Evolutionary conservation across 495 filamentous ascomycete species (phyloP), one percentile per base, ranked within the genome.

Genomic region (Rhypophila decipiens): DNA sequence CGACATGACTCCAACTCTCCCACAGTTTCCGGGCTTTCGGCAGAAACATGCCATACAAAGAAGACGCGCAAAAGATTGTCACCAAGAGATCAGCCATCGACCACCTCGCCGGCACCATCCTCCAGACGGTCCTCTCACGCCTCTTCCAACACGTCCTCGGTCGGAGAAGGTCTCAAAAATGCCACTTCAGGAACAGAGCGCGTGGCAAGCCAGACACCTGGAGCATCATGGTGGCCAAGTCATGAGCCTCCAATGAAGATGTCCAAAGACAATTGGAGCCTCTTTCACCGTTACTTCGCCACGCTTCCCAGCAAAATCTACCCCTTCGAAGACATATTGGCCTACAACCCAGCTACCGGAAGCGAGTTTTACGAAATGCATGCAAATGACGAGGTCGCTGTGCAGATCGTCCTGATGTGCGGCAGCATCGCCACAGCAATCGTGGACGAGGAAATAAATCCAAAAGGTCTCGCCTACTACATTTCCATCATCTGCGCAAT

Each of bases 401-500:
- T 55, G 15, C 57, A 61, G 36, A 60, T 52, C 37, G 50, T 60
- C 11, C 15, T 65, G 22, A 59, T 65, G 54, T 56, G 52, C 44
- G 59, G 54, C n/a, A 36, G 51, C 29, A 58, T 65, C 19, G 23
- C 42, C 0, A 46, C 50, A 3, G 51, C 49, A 1, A 29, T 61
- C 5, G 2, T 57, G 17, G 35, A 40, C 41, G 29, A 44, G 27
- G 42, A 53, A 27, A 39, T 37, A 2, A 35, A 52, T 4, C 35
- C 54, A 18, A 51, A 55, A 18, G 47, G 50, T 2, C 40, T 61
- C 20, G 46, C 54, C 12, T 60, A 60, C 40, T 50, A 65, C 42
- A 59, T 62, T 7, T 58, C 56, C 37, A 61, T 47, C 33, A 52
- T 55, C 11, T 65, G 59, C 42, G 36, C 56, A n/a, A 58, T 61